Base-by-base conservation (phyloP, 108 stramenopile genomes). In the Seminavis robusta region DNA sequence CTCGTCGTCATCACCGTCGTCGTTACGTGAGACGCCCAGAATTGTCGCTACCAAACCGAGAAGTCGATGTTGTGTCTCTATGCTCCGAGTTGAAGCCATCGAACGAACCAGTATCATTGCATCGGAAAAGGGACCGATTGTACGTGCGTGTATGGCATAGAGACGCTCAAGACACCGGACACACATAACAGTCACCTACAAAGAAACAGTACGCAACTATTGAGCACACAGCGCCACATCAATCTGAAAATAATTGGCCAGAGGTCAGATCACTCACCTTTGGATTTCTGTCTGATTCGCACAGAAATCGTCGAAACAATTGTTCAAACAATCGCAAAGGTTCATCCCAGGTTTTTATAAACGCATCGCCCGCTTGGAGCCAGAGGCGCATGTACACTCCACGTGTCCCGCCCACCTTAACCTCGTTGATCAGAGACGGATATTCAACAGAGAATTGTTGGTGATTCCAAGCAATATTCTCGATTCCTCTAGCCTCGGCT, bases 401-500 rank as follows among this genome's bases (percentile, higher is more conserved):
- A n/a, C n/a, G n/a, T n/a, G n/a, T n/a, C n/a, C n/a, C n/a, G 1
- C 86, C 90, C 15, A 92, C 90, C 29, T 67, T 51, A 6, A 85
- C 50, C 63, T 88, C 83, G 24, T 76, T 58, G 15, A 69, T 51
- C 26, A 92, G 51, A 15, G 82, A 84, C n/a, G 81, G 81, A 70
- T 86, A 92, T 8, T 65, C 59, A 29, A 92, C 86, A n/a, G 51
- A 49, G 47, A 85, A 92, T 59, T 87, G 85, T 50, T 84, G 78
- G 33, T 84, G 78, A 56, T 92, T 92, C 90, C 90, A 92, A 19
- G 90, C 90, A 43, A 87, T 64, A 26, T 69, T 59, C 15, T 78
- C 52, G 13, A 65, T 54, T 0, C 79, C 76, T 2, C 78, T 58
- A 11, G 82, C 69, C 37, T 80, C 79, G 7, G 70, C 76, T 40